Conservation (phyloP, 208 protist genomes). For the Balamuthia mandrillaris region DNA sequence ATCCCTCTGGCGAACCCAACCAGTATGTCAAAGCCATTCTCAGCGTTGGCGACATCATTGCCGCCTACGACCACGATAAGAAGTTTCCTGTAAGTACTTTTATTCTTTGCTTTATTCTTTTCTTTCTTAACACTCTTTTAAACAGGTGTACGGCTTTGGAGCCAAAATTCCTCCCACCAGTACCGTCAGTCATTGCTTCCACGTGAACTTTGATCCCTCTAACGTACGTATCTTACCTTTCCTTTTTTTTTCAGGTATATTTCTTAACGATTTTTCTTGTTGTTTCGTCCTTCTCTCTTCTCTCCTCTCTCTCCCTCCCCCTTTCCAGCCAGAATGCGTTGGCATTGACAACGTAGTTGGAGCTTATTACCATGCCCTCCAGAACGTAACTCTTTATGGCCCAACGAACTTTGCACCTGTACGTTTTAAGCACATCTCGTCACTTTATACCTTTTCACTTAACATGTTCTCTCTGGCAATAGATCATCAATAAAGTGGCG, state of each 20-base stretch:
- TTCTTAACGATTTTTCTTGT: not conserved
- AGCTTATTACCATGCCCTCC: slow-evolving; percentile 60
- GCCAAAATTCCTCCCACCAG: not conserved
- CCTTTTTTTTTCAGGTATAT: too few species aligned
- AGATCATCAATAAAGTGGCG: slow-evolving; percentile 53
- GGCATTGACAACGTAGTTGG: slow-evolving; percentile 70
- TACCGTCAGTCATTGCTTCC: slow-evolving; percentile 6
- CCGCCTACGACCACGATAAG: not conserved
- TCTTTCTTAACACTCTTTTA: not conserved
- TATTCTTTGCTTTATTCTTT: not conserved
- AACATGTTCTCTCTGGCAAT: too few species aligned
- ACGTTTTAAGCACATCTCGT: not conserved
- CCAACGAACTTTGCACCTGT: slow-evolving; percentile 74
- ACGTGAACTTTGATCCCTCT: not conserved
- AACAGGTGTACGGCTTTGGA: not conserved
- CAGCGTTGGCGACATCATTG: slow-evolving; percentile 36
- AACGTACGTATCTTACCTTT: not conserved
- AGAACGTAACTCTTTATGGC: slow-evolving; percentile 58
- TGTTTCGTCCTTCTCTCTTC: not conserved
- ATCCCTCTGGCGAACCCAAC: slow-evolving; percentile 38
- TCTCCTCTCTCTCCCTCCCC: not conserved
- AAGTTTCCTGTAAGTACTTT: not conserved
- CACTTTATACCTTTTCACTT: not conserved
- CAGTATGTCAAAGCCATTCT: slow-evolving; percentile 45
- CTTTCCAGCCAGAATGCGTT: slow-evolving; percentile 52